Conservation (phyloP, 139 green algal genomes). For the Mesostigma viride region DNA sequence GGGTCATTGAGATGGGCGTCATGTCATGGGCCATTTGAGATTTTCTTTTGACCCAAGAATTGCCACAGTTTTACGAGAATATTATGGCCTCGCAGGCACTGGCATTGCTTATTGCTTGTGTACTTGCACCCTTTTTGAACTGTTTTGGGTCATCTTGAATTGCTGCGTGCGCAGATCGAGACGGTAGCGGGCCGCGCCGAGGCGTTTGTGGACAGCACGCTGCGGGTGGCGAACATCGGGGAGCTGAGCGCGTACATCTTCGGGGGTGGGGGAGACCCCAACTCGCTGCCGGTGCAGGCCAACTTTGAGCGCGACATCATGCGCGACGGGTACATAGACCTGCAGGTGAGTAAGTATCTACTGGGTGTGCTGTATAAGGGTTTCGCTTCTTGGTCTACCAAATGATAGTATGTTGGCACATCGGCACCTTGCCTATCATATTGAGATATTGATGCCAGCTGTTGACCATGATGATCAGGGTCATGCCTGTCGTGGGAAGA, state of each 20-base stretch:
- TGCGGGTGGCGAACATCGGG: slow-evolving; percentile 19
- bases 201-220: slow-evolving; percentile 24
- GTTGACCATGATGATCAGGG: no score
- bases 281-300: slow-evolving; percentile 2
- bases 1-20: neutral
- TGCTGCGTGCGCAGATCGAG: slow-evolving; percentile 29
- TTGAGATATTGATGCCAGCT: no score
- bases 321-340: neutral
- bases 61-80: neutral
- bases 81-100: neutral
- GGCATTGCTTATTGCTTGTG: neutral
- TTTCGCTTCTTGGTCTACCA: no score
- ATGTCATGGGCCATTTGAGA: neutral
- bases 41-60: neutral
- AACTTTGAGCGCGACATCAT: slow-evolving; percentile 23
- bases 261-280: neutral
- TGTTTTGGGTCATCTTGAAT: neutral
- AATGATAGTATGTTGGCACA: no score
- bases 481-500: no score
- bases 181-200: slow-evolving; percentile 25
- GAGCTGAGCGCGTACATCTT: slow-evolving; percentile 19
- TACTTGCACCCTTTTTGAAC: neutral
- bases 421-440: no score
- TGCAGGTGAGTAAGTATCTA: no score
- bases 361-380: no score